These are phyloP conservation scores for Pseudocercospora fuligena DNA, from an alignment of 2,329 filamentous ascomycete genomes.

Conservation along the genomic window DNA sequence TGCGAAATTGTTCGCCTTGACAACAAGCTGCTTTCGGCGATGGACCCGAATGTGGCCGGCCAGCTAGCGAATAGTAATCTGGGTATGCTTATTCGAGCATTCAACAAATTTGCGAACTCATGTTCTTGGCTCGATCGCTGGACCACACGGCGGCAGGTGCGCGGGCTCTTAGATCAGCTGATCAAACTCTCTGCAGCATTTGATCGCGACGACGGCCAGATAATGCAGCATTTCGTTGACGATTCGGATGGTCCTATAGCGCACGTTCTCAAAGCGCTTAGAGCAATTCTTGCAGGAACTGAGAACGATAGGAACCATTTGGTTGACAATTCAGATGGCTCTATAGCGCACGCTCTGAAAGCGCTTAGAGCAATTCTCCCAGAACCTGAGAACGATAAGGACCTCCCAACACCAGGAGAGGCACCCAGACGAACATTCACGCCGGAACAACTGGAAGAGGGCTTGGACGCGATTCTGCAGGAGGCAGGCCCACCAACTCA, in stretches of 20 bases:
- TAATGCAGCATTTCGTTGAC: neutral
- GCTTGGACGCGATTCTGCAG: too few relatives aligned
- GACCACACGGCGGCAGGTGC: neutral
- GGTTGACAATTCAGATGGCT: neutral
- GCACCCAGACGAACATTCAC: neutral
- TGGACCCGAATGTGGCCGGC: neutral
- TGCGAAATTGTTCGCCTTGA: neutral
- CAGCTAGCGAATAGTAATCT: neutral
- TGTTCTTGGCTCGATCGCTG: neutral
- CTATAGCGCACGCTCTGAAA: neutral
- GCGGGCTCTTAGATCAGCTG: neutral
- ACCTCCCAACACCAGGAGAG: neutral
- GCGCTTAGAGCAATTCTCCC: neutral
- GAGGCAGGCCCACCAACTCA: too few relatives aligned
- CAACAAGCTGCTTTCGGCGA: neutral
- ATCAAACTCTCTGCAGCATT: neutral
- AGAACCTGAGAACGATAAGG: neutral
- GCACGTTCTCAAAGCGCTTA: neutral
- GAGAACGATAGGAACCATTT: too few relatives aligned
- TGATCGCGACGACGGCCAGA: neutral
- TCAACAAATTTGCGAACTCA: neutral
- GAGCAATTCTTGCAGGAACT: neutral
- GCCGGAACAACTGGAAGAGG: neutral
- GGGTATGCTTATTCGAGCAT: neutral
- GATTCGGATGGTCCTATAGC: neutral